Evolutionary conservation across 306 rosid species (phyloP).

Genomic region (Vigna unguiculata): DNA sequence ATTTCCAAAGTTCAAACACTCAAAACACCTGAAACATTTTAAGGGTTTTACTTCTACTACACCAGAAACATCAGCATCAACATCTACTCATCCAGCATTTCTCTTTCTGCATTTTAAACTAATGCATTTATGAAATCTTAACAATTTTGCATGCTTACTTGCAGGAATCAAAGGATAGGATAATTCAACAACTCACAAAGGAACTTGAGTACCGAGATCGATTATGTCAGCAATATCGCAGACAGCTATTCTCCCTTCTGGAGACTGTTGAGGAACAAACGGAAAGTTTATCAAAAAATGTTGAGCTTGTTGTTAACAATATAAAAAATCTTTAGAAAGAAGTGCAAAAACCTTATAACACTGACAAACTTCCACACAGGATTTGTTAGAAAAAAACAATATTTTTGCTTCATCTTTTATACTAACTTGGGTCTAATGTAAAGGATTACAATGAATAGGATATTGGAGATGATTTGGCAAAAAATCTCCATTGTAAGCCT

Average conservation of each 20-base stretch:
- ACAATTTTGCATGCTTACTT: background rate
- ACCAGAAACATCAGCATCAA: background rate
- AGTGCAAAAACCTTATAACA: slow-evolving; percentile 37
- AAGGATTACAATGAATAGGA: background rate
- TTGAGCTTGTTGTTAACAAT: slow-evolving; percentile 28
- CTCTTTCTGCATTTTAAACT: slow-evolving; percentile 13
- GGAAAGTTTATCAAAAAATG: slow-evolving; percentile 41
- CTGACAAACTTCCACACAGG: slow-evolving; percentile 10
- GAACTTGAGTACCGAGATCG: slow-evolving; percentile 51
- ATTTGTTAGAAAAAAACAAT: slow-evolving; percentile 10
- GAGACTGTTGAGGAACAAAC: slow-evolving; percentile 48
- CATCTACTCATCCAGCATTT: background rate
- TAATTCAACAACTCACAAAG: slow-evolving; percentile 44
- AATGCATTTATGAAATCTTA: slow-evolving; percentile 20
- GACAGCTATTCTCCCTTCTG: slow-evolving; percentile 40
- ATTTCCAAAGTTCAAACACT: background rate
- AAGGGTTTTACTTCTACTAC: background rate
- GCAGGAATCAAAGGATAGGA: slow-evolving; percentile 53
- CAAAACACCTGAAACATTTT: background rate
- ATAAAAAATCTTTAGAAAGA: slow-evolving; percentile 45
- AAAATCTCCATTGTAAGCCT: background rate
- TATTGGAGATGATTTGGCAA: background rate
- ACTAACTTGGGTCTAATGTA: slow-evolving; percentile 8
- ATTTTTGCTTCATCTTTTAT: slow-evolving; percentile 23
- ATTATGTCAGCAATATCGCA: slow-evolving; percentile 44